phyloP scores from a whole-genome alignment of 345 rosid genomes.

The Leavenworthia alabamica region DNA sequence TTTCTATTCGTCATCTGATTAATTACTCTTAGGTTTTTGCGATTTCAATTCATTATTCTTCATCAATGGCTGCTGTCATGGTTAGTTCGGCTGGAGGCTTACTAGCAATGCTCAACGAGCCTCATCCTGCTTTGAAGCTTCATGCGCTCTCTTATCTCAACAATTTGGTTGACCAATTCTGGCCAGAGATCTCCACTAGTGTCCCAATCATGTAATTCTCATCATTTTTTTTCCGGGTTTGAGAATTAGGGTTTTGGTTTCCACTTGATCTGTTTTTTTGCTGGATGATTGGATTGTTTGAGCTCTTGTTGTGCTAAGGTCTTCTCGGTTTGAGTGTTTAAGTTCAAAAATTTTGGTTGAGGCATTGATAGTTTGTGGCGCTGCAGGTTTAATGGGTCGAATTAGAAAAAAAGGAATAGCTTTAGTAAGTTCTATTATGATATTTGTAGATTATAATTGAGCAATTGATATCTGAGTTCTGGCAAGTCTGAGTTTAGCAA shows the following conservation, averaged over 20 bases:
- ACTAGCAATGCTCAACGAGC: constrained; percentile 94
- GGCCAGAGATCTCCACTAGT: constrained; percentile 99
- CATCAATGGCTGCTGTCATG: constrained; percentile 54
- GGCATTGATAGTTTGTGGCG: not conserved
- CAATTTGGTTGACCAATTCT: constrained; percentile 76
- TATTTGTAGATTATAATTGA: not conserved
- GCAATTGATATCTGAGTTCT: not conserved
- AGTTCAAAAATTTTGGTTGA: not conserved
- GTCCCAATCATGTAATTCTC: constrained; percentile 74
- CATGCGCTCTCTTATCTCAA: constrained; percentile 90
- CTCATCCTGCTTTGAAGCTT: constrained; percentile 68
- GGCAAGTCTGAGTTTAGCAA: not conserved
- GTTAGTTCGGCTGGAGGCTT: constrained; percentile 92
- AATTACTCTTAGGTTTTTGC: constrained; percentile 1
- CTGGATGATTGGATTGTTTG: not conserved
- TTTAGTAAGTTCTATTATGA: not conserved
- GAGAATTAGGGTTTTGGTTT: constrained; percentile 29
- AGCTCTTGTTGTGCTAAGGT: not conserved
- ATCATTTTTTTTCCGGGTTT: not conserved
- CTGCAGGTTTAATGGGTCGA: constrained; percentile 1
- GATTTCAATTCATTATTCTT: not conserved
- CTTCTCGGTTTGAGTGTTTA: constrained; percentile 10
- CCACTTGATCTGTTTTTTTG: constrained; percentile 17
- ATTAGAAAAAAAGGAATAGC: not conserved
- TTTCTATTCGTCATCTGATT: not conserved